Base-by-base conservation (phyloP, 805 yeast species). In the Schizosaccharomyces japonicus region DNA sequence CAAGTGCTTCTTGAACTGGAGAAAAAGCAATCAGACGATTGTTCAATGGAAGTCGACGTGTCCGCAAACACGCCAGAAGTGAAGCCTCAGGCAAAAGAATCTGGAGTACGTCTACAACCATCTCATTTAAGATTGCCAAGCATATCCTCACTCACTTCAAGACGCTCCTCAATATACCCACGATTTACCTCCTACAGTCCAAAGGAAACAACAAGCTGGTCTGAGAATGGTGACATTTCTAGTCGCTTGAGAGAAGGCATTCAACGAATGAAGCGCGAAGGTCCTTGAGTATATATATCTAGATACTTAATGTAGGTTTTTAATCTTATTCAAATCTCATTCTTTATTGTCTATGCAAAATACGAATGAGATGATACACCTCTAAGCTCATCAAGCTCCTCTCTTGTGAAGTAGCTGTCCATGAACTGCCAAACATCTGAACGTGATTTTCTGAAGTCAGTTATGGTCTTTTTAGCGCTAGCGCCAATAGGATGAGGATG, bases 261-360 rank as follows among this genome's bases (percentile, higher is more conserved):
- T 11, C 42, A 36, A 36, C 17, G 42, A n/a, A 36, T 36, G 42
- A 36, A 36, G 42, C 25, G n/a, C n/a, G n/a, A n/a, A n/a, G n/a
- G n/a, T n/a, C n/a, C n/a, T n/a, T n/a, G n/a, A n/a, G n/a, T n/a
- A n/a, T n/a, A n/a, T n/a, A n/a, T n/a, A n/a, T n/a, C n/a, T n/a
- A n/a, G n/a, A n/a, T n/a, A n/a, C n/a, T n/a, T n/a, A n/a, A n/a
- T n/a, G n/a, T n/a, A n/a, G n/a, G n/a, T n/a, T n/a, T n/a, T n/a
- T n/a, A n/a, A n/a, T n/a, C n/a, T n/a, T n/a, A n/a, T n/a, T n/a
- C n/a, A n/a, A n/a, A n/a, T n/a, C n/a, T n/a, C n/a, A n/a, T n/a
- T n/a, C n/a, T n/a, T n/a, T n/a, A n/a, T n/a, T n/a, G n/a, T n/a
- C n/a, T 30, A 30, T 10, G n/a, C n/a, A 30, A 30, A 30, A n/a